These are phyloP conservation scores for Lodderomyces beijingensis DNA, from an alignment of 1,139 yeast genomes.

Conservation along the genomic window DNA sequence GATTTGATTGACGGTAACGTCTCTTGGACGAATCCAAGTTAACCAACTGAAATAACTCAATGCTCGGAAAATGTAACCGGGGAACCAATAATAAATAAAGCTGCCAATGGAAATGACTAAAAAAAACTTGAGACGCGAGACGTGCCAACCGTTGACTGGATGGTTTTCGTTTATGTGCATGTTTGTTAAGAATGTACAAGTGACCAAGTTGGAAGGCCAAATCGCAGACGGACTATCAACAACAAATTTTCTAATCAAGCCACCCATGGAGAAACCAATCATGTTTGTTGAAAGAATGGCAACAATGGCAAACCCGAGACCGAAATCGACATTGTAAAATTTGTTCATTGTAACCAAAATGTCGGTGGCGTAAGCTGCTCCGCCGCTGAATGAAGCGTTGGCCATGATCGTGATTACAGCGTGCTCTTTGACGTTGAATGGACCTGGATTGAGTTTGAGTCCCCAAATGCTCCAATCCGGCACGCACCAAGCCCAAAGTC, in stretches of 20 bases:
- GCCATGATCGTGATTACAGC: slow-evolving; percentile 59
- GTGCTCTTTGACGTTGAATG: slow-evolving; percentile 64
- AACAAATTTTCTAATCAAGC: slow-evolving; percentile 50
- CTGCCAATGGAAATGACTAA: slow-evolving; percentile 22
- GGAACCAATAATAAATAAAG: slow-evolving; percentile 41
- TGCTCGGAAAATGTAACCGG: slow-evolving; percentile 37
- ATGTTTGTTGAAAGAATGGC: slow-evolving; percentile 55
- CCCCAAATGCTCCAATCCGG: slow-evolving; percentile 45
- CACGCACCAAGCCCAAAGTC: slow-evolving; percentile 43
- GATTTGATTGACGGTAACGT: slow-evolving; percentile 54
- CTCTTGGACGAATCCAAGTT: slow-evolving; percentile 39
- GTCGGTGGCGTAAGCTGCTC: slow-evolving; percentile 61
- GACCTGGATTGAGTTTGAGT: slow-evolving; percentile 52
- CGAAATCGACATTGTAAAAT: slow-evolving; percentile 43
- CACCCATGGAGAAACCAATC: slow-evolving; percentile 64
- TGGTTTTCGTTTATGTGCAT: slow-evolving; percentile 61
- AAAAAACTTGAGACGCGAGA: slow-evolving; percentile 35
- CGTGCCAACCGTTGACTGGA: slow-evolving; percentile 41
- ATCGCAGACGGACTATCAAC: slow-evolving; percentile 61
- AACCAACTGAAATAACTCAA: slow-evolving; percentile 35
- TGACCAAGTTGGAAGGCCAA: slow-evolving; percentile 62
- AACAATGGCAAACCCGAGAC: slow-evolving; percentile 40
- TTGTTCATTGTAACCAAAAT: slow-evolving; percentile 52
- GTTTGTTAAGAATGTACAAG: slow-evolving; percentile 47
- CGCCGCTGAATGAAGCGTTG: slow-evolving; percentile 44